Evolutionary conservation across 2,329 filamentous ascomycete species (phyloP).

Genomic region (Dactylellina drechsleri): DNA sequence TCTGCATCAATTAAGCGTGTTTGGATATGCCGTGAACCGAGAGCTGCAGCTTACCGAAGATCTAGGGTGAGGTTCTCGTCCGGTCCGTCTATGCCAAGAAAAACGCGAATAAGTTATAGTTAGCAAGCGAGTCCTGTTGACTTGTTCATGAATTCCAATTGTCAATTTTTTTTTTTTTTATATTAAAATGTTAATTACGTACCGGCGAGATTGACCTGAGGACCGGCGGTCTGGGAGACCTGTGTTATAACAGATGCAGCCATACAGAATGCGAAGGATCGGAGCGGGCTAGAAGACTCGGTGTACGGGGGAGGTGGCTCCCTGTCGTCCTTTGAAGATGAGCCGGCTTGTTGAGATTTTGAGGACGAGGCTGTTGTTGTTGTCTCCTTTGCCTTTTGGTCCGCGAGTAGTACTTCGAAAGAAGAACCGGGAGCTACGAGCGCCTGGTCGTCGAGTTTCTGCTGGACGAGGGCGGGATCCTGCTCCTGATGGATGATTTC

Average conservation of each 20-base stretch:
- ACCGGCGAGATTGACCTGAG: conserved; percentile 88
- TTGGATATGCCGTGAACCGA: conserved; percentile 16
- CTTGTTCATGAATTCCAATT: too few species aligned
- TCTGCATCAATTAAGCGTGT: conserved; percentile 56
- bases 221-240: conserved; percentile 85
- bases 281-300: conserved; percentile 90
- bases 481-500: conserved; percentile 54
- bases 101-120: conserved; percentile 55
- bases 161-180: too few species aligned
- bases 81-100: conserved; percentile 71
- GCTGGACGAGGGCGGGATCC: conserved; percentile 31
- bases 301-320: conserved; percentile 97
- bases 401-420: conserved; percentile 25
- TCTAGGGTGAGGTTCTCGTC: conserved; percentile 97
- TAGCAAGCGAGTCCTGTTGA: background rate
- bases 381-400: conserved; percentile 45
- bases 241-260: conserved; percentile 99
- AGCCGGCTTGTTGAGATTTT: conserved; percentile 49
- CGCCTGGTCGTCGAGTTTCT: conserved; percentile 38
- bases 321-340: conserved; percentile 71
- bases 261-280: conserved; percentile 96
- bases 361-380: conserved; percentile 24
- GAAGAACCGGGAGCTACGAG: conserved; percentile 47
- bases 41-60: conserved; percentile 74
- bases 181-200: conserved; percentile 59